Base-by-base conservation (phyloP, 2,329 filamentous ascomycete genomes). In the Grosmannia penicillata region DNA sequence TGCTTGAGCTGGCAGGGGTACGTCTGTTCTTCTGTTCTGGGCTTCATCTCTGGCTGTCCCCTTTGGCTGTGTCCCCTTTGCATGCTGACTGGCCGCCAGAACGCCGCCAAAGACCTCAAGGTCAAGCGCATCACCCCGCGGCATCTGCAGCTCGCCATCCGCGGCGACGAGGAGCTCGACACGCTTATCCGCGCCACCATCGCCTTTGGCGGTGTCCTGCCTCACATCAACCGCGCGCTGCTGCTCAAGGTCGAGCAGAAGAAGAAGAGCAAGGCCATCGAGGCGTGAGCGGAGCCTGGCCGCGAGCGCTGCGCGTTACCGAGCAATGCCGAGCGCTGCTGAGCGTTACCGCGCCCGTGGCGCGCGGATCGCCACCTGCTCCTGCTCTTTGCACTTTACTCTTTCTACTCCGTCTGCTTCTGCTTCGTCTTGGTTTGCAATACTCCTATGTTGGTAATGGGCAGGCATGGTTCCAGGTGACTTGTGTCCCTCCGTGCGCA, bases 51-150 rank as follows among this genome's bases (percentile, higher is more conserved):
- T 34, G 19, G 4, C 30, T 37, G 24, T 13, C 17, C 3, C 35
- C 39, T 19, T 31, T 29, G 37, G 23, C 21, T n/a, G n/a, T n/a
- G n/a, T n/a, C n/a, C n/a, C n/a, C 17, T 25, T 21, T 45, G 39
- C 45, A 22, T 44, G 18, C 22, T 29, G 30, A 33, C 36, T 35
- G 11, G 2, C 4, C 18, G 31, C 14, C 53, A 80, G 75, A 98
- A 98, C 60, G 91, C 91, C 38, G 91, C 91, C 62, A 96, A 96
- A 73, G 91, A 98, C 62, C 82, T 96, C 57, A 98, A 96, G 67
- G 91, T 96, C 67, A 98, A 96, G 78, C 91, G 91, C 64, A 98
- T 98, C 63, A 96, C 89, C 11, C 91, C 91, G 40, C 87, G 91
- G 60, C 91, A 98, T 62, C 68, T 98, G 48, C 91, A 98, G 63